Evolutionary conservation across 2,329 filamentous ascomycete species (phyloP), one percentile per base, ranked within the genome.

Genomic region (Aspergillus neoniger): DNA sequence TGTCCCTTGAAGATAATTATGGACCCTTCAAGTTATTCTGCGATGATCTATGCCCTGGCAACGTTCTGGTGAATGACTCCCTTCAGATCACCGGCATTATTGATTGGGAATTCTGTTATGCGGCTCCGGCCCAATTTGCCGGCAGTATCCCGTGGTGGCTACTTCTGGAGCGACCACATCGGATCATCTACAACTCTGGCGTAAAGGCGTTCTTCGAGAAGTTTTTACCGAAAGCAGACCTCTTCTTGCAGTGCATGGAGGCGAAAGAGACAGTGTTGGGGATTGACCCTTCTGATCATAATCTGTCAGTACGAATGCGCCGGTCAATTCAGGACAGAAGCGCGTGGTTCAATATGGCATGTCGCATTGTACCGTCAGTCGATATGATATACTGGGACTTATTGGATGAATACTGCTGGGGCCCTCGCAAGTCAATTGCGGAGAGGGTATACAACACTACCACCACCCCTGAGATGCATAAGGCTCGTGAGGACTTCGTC

Each of bases 51-150:
- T 60, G 67, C 12, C 70, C 69, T 2, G 59, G 64, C 9, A 72
- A 74, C 58, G 62, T 73, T 4, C 62, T 73, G 2, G 57, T 69
- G 5, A 61, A 72, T 48, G 56, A 66, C 21, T 57, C 67, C 9
- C 47, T 67, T 4, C 50, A 63, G 4, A 60, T 69, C 19, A 58
- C 60, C 1, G 67, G 60, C 1, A 68, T 65, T 4, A 63, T 73
- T n/a, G 70, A 73, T 57, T 72, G 70, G 70, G 70, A 74, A 49
- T 73, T 68, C 51, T 63, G 61, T n/a, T 69, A 72, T 52, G 57
- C 67, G 21, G 69, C 57, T 4, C 67, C 65, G 2, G n/a, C 50
- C 1, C 57, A 63, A 7, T 69, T 70, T 38, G 57, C 66, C 1
- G 57, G 64, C 10, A 60, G 51, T 28, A 56, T 66, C 4, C 64